Evolutionary conservation across 225 moss, liverwort and hornwort species (phyloP), one percentile per base, ranked within the genome.

Genomic region (Thuidium tamariscinum): DNA sequence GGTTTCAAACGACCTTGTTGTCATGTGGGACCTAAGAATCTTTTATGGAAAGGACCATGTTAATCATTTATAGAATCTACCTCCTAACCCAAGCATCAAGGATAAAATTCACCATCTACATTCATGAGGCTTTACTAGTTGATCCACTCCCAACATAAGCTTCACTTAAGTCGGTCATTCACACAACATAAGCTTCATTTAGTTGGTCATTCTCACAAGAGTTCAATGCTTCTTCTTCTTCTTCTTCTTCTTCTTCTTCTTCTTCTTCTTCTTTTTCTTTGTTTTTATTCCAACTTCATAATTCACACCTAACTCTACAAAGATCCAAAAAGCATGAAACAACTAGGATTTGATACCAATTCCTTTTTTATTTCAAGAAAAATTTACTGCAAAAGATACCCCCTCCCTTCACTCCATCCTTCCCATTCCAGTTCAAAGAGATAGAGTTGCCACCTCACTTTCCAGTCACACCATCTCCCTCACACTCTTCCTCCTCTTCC

Each of bases 1-100:
- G 13, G 26, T 1, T 1, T 29, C 16, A 3, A 46, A 72, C 1
- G 0, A 44, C 72, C 18, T 30, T 0, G 0, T 44, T 0, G 1
- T 17, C 44, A 71, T 44, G 27, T 27, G 1, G 5, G 27, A 14
- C 13, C 2, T 9, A 16, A 27, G 3, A 44, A 29, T 71, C 5
- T 71, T 2, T 17, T 5, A 10, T 16, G 0, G 3, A 3, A 71
- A 42, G 4, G 2, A 17, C 10, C 10, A 17, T 71, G 17, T 29
- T 3, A 2, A 0, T 16, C 27, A 5, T 8, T 71, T 29, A 17
- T 10, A 29, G 11, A 1, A 10, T 16, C 16, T 27, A 71, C 16
- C 2, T 70, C 9, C 5, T 6, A 17, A 17, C 0, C 0, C 5
- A 30, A 1, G 2, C 44, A 29, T 71, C 2, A 72, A 32, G 2